A percentile compares a stretch with the other conserved stretches of the same genome.
Evolutionary conservation across 805 yeast species (phyloP).

Genomic region (Yarrowia sp.): DNA sequence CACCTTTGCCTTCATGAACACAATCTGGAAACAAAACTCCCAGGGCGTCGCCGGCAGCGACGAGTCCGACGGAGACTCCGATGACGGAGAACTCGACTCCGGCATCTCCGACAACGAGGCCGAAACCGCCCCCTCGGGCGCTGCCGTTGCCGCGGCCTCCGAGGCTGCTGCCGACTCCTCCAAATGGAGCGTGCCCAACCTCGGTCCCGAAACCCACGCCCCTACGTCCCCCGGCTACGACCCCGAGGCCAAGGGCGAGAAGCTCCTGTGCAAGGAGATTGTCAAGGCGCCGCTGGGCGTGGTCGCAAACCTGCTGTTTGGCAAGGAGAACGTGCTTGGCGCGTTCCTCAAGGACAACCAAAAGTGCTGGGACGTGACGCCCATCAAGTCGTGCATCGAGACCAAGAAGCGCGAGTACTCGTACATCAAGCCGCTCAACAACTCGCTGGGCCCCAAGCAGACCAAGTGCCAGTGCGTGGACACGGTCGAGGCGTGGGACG

Average conservation of each 20-base stretch:
- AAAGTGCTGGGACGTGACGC: conserved; percentile 36
- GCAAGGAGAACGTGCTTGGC: conserved; percentile 57
- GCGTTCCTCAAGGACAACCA: conserved; percentile 50
- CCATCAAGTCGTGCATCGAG: conserved; percentile 39
- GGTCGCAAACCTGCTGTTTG: conserved; percentile 73
- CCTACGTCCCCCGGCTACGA: conserved; percentile 61
- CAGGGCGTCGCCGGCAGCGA: conserved; percentile 36
- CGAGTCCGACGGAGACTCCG: conserved; percentile 37
- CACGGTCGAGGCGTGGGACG: conserved; percentile 62
- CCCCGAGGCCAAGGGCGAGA: conserved; percentile 59
- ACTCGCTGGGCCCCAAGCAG: conserved; percentile 90
- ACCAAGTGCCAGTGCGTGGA: conserved; percentile 80
- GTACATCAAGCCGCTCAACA: conserved; percentile 77
- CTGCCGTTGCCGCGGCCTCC: conserved; percentile 22
- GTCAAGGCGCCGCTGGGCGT: conserved; percentile 80
- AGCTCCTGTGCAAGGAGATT: conserved; percentile 58
- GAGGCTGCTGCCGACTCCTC: conserved; percentile 34
- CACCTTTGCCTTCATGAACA: conserved; percentile 71
- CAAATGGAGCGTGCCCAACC: conserved; percentile 51
- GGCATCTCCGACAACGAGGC: conserved; percentile 39
- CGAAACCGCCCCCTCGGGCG: conserved; percentile 7
- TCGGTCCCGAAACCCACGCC: conserved; percentile 70
- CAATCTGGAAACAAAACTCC: conserved; percentile 63
- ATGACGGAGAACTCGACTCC: conserved; percentile 39
- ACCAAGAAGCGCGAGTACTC: conserved; percentile 56